Evolutionary conservation across 805 yeast genomes (phyloP).

Genomic region (Candida easanensis): DNA sequence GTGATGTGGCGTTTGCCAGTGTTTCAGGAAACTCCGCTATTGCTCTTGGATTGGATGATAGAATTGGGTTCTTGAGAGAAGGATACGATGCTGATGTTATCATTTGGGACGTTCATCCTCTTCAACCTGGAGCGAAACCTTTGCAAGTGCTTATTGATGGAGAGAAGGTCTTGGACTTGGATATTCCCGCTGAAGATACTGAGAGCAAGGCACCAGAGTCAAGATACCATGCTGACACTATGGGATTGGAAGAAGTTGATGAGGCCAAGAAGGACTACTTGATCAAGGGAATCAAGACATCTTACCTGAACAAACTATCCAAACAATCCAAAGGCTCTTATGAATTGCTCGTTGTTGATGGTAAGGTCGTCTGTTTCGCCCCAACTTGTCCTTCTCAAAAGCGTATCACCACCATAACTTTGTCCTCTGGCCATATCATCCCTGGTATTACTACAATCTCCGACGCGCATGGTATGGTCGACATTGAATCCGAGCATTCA

Average conservation of each 20-base stretch:
- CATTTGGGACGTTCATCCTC: slow-evolving; percentile 9
- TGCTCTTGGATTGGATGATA: slow-evolving; percentile 6
- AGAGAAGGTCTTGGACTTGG: slow-evolving; percentile 3
- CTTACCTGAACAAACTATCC: background rate
- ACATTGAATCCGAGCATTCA: slow-evolving; percentile 8
- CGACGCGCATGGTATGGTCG: slow-evolving; percentile 6
- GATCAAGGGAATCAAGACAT: slow-evolving; percentile 6
- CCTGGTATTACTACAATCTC: slow-evolving; percentile 6
- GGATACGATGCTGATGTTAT: slow-evolving; percentile 10
- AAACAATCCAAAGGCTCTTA: background rate
- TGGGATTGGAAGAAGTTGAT: background rate
- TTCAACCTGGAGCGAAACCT: slow-evolving; percentile 6
- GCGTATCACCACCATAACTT: background rate
- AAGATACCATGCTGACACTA: slow-evolving; percentile 1
- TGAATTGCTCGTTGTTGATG: slow-evolving; percentile 5
- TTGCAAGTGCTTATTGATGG: slow-evolving; percentile 10
- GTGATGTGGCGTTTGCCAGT: slow-evolving; percentile 8
- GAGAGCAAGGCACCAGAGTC: slow-evolving; percentile 1
- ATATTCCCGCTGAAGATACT: background rate
- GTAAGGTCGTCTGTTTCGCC: slow-evolving; percentile 7
- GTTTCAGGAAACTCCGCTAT: slow-evolving; percentile 7
- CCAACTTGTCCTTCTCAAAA: slow-evolving; percentile 2
- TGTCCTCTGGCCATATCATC: slow-evolving; percentile 1
- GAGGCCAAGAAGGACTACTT: background rate
- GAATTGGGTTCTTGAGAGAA: slow-evolving; percentile 8